Evolutionary conservation across 805 yeast genomes (phyloP).

Genomic region (Yamadazyma kitorensis): DNA sequence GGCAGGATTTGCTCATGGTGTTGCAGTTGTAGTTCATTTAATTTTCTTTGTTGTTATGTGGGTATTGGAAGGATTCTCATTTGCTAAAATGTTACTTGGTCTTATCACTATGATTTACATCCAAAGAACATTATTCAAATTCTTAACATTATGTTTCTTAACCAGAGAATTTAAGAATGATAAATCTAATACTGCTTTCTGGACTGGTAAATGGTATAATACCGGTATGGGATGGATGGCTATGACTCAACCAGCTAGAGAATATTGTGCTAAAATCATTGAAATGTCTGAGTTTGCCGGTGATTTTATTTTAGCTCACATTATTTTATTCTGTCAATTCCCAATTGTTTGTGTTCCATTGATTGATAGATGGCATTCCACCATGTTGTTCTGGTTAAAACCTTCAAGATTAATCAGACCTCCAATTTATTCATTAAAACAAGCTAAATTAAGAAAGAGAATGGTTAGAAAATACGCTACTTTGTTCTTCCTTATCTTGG

Average conservation of each 20-base stretch:
- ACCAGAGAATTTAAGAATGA: constrained; percentile 97
- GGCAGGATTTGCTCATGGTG: constrained; percentile 95
- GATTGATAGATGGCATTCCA: constrained; percentile 96
- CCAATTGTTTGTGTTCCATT: constrained; percentile 84
- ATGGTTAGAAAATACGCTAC: constrained; percentile 93
- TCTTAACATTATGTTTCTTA: constrained; percentile 71
- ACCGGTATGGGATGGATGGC: constrained; percentile 92
- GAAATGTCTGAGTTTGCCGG: constrained; percentile 96
- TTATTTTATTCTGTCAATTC: constrained; percentile 81
- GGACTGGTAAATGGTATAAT: constrained; percentile 99
- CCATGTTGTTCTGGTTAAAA: constrained; percentile 97
- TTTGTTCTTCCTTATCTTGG: constrained; percentile 68
- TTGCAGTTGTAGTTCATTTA: constrained; percentile 85
- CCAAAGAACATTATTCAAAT: constrained; percentile 84
- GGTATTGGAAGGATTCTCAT: constrained; percentile 92
- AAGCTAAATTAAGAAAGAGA: constrained; percentile 93
- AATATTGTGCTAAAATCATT: constrained; percentile 87
- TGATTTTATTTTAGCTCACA: constrained; percentile 91
- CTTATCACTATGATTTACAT: constrained; percentile 77
- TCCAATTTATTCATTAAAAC: constrained; percentile 95
- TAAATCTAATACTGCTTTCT: constrained; percentile 95
- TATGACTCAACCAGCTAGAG: constrained; percentile 94
- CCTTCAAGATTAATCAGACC: constrained; percentile 97
- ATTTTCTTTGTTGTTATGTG: constrained; percentile 93
- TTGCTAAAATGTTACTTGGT: constrained; percentile 85